Evolutionary conservation across 2,329 filamentous ascomycete species (phyloP).

Genomic region (Colletotrichum sp.): DNA sequence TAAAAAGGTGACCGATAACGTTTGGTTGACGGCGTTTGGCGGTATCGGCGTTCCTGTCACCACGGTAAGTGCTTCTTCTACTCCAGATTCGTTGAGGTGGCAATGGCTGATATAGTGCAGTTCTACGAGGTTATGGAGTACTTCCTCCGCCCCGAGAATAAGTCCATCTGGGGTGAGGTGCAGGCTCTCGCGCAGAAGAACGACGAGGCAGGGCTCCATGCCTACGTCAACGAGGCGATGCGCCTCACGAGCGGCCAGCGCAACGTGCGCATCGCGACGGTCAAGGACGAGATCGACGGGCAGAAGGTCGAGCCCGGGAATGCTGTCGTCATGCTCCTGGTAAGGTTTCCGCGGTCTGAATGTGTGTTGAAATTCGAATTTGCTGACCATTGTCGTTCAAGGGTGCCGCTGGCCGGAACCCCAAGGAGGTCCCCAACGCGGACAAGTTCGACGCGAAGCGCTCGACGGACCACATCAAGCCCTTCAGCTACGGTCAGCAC

Average conservation of each 20-base stretch:
- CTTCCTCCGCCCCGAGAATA: conserved; percentile 45
- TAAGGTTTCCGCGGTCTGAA: conserved; percentile 19
- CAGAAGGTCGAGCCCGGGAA: conserved; percentile 30
- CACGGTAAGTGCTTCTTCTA: conserved; percentile 30
- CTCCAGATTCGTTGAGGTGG: not conserved
- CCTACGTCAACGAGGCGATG: conserved; percentile 45
- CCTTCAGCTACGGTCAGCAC: conserved; percentile 52
- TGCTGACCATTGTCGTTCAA: no score
- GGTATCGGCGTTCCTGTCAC: conserved; percentile 44
- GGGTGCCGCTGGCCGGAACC: conserved; percentile 40
- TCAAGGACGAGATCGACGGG: conserved; percentile 31
- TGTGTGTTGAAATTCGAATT: no score
- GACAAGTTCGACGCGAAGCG: conserved; percentile 47
- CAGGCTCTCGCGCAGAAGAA: conserved; percentile 39
- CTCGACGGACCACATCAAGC: conserved; percentile 38
- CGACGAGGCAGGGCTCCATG: conserved; percentile 36
- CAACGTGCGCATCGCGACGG: conserved; percentile 37
- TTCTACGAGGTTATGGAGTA: conserved; percentile 49
- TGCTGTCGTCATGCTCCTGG: conserved; percentile 42
- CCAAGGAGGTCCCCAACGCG: conserved; percentile 38
- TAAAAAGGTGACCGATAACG: conserved; percentile 37
- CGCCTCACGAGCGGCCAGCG: conserved; percentile 44
- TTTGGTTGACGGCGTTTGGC: conserved; percentile 44
- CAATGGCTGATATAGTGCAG: conserved; percentile 24
- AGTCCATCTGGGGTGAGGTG: conserved; percentile 45